Base-by-base conservation (phyloP, 78 protist species). In the Parvularia atlantis region DNA sequence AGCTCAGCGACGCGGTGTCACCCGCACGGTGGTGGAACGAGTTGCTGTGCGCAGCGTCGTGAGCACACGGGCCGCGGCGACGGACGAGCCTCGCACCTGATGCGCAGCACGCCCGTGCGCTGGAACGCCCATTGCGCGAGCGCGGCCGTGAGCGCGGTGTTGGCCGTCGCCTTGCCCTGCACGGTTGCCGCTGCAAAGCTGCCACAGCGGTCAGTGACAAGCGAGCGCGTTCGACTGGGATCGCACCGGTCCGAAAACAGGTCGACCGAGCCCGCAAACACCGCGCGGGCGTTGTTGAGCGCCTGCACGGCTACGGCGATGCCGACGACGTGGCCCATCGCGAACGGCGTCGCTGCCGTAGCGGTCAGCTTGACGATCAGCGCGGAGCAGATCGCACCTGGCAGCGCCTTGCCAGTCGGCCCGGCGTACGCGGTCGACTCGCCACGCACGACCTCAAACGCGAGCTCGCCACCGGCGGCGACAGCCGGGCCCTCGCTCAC, bases 221-320 rank as follows among this genome's bases (percentile, higher is more conserved):
- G n/a, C n/a, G n/a, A n/a, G n/a, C n/a, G n/a, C n/a, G n/a, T n/a
- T n/a, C n/a, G n/a, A n/a, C n/a, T n/a, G n/a, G n/a, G n/a, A n/a
- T n/a, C n/a, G n/a, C n/a, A n/a, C n/a, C n/a, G n/a, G 75, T 85
- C 57, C 61, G 73, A 46, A 37, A 89, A 84, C 46, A 89, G 22
- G 4, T 83, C 83, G 26, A 78, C 5, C 26, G 88, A 81, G 56
- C 94, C 91, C 31, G 82, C 36, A 74, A 86, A 65, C 19, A 78
- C 52, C 9, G 82, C 79, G 48, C 94, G 75, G 33, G 91, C 88
- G 31, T 82, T 83, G 70, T 77, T 85, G 61, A 91, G 81, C n/a
- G 94, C 83, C 71, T 89, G 94, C 44, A 89, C 46, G 28, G 88
- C 89, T 0, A 82, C 70, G 26, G 83, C 90, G 52, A 89, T 72